A percentile compares a stretch with the other conserved stretches of the same genome.
phyloP scores from a whole-genome alignment of 2,329 filamentous ascomycete genomes.

The Botryotinia narcissicola region DNA sequence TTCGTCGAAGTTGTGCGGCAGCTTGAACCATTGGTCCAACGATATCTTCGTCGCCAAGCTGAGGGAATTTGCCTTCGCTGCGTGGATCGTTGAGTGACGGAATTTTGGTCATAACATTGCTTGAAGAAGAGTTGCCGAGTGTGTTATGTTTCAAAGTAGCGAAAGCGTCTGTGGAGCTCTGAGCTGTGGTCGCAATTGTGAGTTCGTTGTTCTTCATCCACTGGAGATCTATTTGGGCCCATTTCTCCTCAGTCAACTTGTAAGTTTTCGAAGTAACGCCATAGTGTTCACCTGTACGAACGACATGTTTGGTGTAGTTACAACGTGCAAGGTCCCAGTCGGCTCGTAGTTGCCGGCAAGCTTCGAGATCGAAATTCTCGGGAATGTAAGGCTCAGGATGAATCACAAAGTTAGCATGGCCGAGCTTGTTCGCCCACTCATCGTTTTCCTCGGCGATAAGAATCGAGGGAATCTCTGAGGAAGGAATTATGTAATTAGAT shows the following conservation, averaged over 20 bases:
- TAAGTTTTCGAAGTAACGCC: slow-evolving; percentile 88
- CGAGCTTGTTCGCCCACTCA: slow-evolving; percentile 80
- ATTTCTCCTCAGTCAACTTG: slow-evolving; percentile 81
- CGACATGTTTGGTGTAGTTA: slow-evolving; percentile 87
- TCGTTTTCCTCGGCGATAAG: slow-evolving; percentile 69
- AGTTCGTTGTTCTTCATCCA: slow-evolving; percentile 72
- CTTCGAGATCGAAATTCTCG: slow-evolving; percentile 51
- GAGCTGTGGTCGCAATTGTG: slow-evolving; percentile 53
- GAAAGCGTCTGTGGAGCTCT: slow-evolving; percentile 43
- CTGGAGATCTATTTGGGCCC: slow-evolving; percentile 71
- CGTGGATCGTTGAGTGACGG: slow-evolving; percentile 65
- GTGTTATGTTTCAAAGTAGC: slow-evolving; percentile 43
- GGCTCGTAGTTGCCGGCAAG: slow-evolving; percentile 63
- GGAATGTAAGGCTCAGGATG: slow-evolving; percentile 76
- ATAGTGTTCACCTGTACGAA: slow-evolving; percentile 86
- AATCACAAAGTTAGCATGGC: slow-evolving; percentile 93
- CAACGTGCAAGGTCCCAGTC: slow-evolving; percentile 82
- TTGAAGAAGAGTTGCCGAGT: slow-evolving; percentile 45
- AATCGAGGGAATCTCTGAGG: slow-evolving; percentile 60
- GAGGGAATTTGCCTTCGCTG: slow-evolving; percentile 78
- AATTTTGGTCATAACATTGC: slow-evolving; percentile 59
- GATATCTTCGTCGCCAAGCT: slow-evolving; percentile 85
- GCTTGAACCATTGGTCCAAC: slow-evolving; percentile 75
- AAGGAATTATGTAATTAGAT: slow-evolving; percentile 49
- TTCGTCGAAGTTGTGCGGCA: slow-evolving; percentile 35